These are phyloP conservation scores for Gilbertella persicaria DNA, from an alignment of 371 early-diverging fungal species.

Conservation along the genomic window DNA sequence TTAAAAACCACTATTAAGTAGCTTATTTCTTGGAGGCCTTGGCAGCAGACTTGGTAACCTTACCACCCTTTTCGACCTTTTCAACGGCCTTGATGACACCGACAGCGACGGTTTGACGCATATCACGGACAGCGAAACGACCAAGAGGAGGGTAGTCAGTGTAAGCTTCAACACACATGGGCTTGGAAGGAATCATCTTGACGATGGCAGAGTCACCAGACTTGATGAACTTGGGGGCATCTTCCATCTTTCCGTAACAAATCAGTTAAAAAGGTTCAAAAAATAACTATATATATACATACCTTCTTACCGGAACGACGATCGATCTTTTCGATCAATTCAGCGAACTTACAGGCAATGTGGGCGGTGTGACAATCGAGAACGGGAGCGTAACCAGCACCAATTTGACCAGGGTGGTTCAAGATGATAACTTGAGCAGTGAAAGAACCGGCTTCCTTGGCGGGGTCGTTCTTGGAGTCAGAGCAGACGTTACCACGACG, in stretches of 20 bases:
- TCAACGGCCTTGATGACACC: slow-evolving; percentile 94
- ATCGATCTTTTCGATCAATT: slow-evolving; percentile 90
- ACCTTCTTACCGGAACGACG: slow-evolving; percentile 94
- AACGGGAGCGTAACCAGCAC: slow-evolving; percentile 87
- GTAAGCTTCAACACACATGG: slow-evolving; percentile 93
- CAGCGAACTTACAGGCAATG: slow-evolving; percentile 88
- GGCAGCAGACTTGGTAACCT: slow-evolving; percentile 63
- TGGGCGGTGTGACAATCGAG: slow-evolving; percentile 95
- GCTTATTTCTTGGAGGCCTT: slow-evolving; percentile 73
- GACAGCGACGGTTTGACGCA: slow-evolving; percentile 90
- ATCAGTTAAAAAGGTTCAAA: not conserved
- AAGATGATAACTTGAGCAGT: slow-evolving; percentile 90
- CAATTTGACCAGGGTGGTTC: slow-evolving; percentile 92
- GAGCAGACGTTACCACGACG: slow-evolving; percentile 94
- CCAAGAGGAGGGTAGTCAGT: slow-evolving; percentile 91
- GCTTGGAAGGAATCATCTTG: slow-evolving; percentile 90
- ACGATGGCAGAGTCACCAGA: slow-evolving; percentile 93
- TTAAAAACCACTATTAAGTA: too few relatives aligned
- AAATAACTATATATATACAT: not conserved
- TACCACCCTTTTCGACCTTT: slow-evolving; percentile 67
- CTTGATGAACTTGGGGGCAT: slow-evolving; percentile 87
- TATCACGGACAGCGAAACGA: slow-evolving; percentile 96
- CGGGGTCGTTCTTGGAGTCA: slow-evolving; percentile 94
- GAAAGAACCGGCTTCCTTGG: slow-evolving; percentile 89
- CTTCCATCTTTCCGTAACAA: slow-evolving; percentile 11